Base-by-base conservation (phyloP, 2,329 filamentous ascomycete genomes). In the Xylariaceae sp. region DNA sequence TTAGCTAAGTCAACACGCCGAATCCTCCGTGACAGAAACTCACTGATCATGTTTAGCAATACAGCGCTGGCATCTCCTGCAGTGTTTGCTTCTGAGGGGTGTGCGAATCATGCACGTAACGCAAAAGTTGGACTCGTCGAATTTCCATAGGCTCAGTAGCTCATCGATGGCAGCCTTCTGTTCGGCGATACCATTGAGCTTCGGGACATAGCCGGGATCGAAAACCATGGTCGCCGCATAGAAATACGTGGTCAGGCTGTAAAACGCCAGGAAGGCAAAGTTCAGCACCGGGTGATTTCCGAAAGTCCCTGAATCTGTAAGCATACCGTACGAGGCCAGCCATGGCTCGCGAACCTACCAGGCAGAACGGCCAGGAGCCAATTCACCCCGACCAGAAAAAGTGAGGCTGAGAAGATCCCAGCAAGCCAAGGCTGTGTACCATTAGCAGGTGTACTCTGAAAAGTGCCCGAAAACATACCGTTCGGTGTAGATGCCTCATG, bases 21-120 rank as follows among this genome's bases (percentile, higher is more conserved):
- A 36, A 31, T 11, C 16, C 12, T 8, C 8, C 16, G n/a, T 23
- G 19, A 37, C 13, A 14, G 29, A 13, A 19, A 71, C 85, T 71
- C 63, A 93, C 87, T 98, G 92, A 55, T 98, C 92, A 62, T 94
- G 87, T 60, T 93, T 94, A 35, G 90, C 88, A 34, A 98, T 85
- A 57, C 92, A 98, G 44, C 90, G 83, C 50, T 83, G 78, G 57
- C 92, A 98, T 40, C 85, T 75, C 53, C 82, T 83, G 64, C 92
- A 98, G 62, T 98, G 92, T 67, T 96, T 98, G 64, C 89, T 94
- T 45, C 92, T 77, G 40, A 98, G 64, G 3, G 92, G 92, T 46
- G 84, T 90, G 34, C 90, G 77, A 47, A 94, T 85, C 89, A 96
- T 94, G 64, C 92, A 98, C 30, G 77, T 77, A 18, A 93, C 80